phyloP scores from a whole-genome alignment of 768 basidiomycete species.

The Hemileccinum rubropunctum region DNA sequence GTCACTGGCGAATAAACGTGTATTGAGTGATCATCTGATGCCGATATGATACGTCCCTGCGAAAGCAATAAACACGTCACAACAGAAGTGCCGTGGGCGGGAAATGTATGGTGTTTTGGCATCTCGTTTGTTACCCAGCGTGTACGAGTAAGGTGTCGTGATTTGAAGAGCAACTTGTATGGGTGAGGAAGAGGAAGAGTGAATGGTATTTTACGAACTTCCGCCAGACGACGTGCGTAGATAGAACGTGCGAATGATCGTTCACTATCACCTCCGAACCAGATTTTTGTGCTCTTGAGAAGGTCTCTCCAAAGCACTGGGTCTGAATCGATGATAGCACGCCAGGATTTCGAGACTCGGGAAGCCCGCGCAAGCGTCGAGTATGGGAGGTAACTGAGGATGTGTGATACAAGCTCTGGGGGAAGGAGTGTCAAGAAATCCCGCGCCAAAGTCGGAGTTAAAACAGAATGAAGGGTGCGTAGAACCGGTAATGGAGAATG shows the following conservation, averaged over 20 bases:
- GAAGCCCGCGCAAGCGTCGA: slow-evolving; percentile 82
- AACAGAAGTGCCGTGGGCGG: slow-evolving; percentile 85
- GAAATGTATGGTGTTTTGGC: slow-evolving; percentile 78
- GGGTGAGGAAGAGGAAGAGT: slow-evolving; percentile 77
- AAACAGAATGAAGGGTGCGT: slow-evolving; percentile 82
- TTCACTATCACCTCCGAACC: slow-evolving; percentile 87
- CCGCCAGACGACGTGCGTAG: slow-evolving; percentile 53
- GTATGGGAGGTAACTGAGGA: slow-evolving; percentile 83
- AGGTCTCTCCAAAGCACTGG: slow-evolving; percentile 87
- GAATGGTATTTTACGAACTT: slow-evolving; percentile 36
- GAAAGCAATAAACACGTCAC: slow-evolving; percentile 97
- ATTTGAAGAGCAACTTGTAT: slow-evolving; percentile 91
- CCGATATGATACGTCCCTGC: slow-evolving; percentile 90
- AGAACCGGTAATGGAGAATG: slow-evolving; percentile 91
- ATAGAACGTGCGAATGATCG: slow-evolving; percentile 75
- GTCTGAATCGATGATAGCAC: slow-evolving; percentile 88
- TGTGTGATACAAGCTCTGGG: slow-evolving; percentile 85
- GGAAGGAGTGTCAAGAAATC: slow-evolving; percentile 94
- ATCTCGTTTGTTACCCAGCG: slow-evolving; percentile 75
- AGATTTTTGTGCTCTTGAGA: slow-evolving; percentile 78
- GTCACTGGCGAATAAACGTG: slow-evolving; percentile 90
- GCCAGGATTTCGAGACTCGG: slow-evolving; percentile 87
- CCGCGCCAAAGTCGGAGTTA: slow-evolving; percentile 87
- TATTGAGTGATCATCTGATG: slow-evolving; percentile 96
- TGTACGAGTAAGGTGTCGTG: slow-evolving; percentile 74